Percentiles rank a stretch among this genome's conserved stretches.
These are phyloP conservation scores for Aegilops speltoides DNA, from an alignment of 176 grass and related monocot species.

Conservation along the genomic window DNA sequence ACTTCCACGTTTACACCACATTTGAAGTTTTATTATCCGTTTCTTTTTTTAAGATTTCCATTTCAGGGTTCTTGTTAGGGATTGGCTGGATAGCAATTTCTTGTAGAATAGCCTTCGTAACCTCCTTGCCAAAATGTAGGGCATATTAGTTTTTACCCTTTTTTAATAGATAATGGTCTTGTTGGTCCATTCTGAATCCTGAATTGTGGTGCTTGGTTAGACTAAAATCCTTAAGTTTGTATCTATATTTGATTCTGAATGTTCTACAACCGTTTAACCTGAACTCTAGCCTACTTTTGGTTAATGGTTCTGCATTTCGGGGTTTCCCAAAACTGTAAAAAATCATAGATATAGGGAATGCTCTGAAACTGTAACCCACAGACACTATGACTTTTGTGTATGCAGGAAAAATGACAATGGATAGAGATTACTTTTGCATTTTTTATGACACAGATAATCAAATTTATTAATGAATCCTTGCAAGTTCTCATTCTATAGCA, in stretches of 20 bases:
- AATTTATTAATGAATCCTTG: background rate
- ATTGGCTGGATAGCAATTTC: background rate
- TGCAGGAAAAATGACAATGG: background rate
- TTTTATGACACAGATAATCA: background rate
- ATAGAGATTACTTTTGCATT: background rate
- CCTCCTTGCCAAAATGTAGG: too few species aligned
- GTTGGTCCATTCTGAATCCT: background rate
- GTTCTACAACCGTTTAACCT: background rate
- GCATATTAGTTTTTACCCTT: too few species aligned
- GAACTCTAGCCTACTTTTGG: background rate
- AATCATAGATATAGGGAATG: background rate
- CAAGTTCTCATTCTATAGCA: background rate
- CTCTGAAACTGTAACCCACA: background rate
- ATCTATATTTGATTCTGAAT: background rate
- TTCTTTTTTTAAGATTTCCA: background rate
- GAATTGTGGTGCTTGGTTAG: background rate
- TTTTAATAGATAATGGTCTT: too few species aligned
- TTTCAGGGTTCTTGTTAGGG: background rate
- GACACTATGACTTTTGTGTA: background rate
- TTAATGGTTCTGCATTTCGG: background rate
- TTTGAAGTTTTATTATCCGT: background rate
- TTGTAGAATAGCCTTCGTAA: background rate
- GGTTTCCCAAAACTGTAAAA: background rate
- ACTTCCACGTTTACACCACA: background rate
- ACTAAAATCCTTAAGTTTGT: background rate